phyloP scores from a whole-genome alignment of 768 basidiomycete genomes.

The Suillus subalutaceus region DNA sequence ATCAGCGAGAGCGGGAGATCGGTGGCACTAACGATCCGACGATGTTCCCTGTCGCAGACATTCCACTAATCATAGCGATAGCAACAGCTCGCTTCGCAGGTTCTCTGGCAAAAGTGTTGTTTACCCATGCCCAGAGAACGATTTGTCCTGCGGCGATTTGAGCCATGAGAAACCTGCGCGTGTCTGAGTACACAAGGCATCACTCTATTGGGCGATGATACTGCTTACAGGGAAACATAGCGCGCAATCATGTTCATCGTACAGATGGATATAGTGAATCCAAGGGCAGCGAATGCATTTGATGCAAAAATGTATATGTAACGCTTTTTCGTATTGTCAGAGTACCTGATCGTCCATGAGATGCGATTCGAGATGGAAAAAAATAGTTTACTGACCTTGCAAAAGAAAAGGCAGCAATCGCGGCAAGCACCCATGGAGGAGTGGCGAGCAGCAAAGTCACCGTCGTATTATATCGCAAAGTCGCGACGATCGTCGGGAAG shows the following conservation, averaged over 20 bases:
- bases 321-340: constrained; percentile 67
- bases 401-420: constrained; percentile 32
- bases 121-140: constrained; percentile 49
- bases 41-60: constrained; percentile 81
- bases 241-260: constrained; percentile 62
- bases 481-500: neutral
- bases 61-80: constrained; percentile 75
- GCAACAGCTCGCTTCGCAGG: constrained; percentile 84
- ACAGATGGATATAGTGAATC: constrained; percentile 62
- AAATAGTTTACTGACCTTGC: neutral
- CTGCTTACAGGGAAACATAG: constrained; percentile 59
- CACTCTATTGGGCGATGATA: neutral
- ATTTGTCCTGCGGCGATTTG: constrained; percentile 71
- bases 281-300: constrained; percentile 57
- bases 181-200: neutral
- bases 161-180: constrained; percentile 67
- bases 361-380: neutral
- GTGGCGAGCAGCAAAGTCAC: constrained; percentile 44
- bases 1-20: constrained; percentile 6
- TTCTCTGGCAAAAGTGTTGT: constrained; percentile 68
- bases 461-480: constrained; percentile 40
- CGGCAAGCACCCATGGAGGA: constrained; percentile 39
- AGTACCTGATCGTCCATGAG: constrained; percentile 48
- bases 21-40: constrained; percentile 63
- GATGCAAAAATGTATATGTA: constrained; percentile 64